Evolutionary conservation across 2,329 filamentous ascomycete genomes (phyloP).

Genomic region (Trematosphaeria pertusa): DNA sequence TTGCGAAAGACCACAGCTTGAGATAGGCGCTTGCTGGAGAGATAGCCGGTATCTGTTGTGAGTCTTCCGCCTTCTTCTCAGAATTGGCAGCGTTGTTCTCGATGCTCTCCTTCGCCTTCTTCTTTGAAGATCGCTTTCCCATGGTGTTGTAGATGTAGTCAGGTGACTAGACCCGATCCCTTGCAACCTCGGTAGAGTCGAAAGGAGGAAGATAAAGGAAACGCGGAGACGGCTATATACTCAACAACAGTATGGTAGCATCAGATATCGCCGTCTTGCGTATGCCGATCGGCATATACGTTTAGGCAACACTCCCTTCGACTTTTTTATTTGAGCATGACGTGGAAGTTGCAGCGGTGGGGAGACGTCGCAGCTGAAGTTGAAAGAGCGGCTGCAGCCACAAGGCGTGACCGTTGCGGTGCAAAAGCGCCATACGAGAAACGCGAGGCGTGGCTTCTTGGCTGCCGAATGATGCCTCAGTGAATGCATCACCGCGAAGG

Average conservation of each 20-base stretch:
- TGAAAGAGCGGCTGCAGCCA: conserved; percentile 1
- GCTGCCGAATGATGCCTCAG: background rate
- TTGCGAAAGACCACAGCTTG: conserved; percentile 16
- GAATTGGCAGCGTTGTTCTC: background rate
- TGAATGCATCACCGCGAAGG: background rate
- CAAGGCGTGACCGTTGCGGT: conserved; percentile 1
- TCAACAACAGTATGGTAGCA: too few species aligned
- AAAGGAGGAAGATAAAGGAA: too few species aligned
- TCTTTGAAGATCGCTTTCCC: background rate
- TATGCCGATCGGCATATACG: too few species aligned
- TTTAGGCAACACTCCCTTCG: background rate
- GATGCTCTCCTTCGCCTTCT: background rate
- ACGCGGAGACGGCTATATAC: too few species aligned
- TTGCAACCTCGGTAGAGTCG: too few species aligned
- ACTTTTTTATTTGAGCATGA: background rate
- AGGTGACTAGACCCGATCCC: too few species aligned
- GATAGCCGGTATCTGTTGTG: background rate
- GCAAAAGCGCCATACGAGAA: conserved; percentile 9
- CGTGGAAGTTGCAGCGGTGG: background rate
- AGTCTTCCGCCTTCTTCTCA: background rate
- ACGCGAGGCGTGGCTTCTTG: conserved; percentile 8
- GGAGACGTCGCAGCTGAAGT: conserved; percentile 4
- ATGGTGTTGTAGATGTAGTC: background rate
- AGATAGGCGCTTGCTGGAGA: conserved; percentile 13
- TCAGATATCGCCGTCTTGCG: background rate